Base-by-base conservation (phyloP, 2,329 filamentous ascomycete species). In the Pseudodiploospora longispora region DNA sequence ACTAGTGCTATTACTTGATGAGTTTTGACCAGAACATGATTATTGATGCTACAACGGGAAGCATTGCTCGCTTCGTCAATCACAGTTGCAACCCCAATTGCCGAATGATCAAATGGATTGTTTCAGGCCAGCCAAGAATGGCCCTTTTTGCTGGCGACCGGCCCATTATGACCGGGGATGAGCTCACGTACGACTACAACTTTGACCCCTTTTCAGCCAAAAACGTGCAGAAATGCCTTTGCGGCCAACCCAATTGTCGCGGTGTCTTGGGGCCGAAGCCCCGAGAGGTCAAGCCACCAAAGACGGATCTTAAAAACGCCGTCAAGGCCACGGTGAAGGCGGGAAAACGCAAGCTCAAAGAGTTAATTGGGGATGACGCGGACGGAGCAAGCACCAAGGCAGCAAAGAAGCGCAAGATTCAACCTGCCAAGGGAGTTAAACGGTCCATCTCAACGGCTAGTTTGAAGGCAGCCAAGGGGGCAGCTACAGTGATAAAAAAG, bases 11-110 rank as follows among this genome's bases (percentile, higher is more conserved):
- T 65, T 98, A 98, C 64, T 73, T 98, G 40, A 98, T 98, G 93
- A 89, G 88, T 44, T 96, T 97, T 61, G 90, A 97, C 60, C 89
- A 96, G 64, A 93, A 94, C 64, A 93, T 97, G 82, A 95, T 97
- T 57, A 95, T 98, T 52, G 93, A 98, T 68, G 93, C 91, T 31
- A 96, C 90, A 29, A 88, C 87, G 44, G 93, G 93, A 56, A 95
- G 87, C 52, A 95, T 97, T 65, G 91, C 93, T 57, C 85, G 93
- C 44, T 98, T 98, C 63, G 90, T 98, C 62, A 98, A 98, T 61
- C 93, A 98, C 64, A 95, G 89, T 12, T 98, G 93, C 67, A 84
- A 87, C 46, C 93, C 93, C 3, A 98, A 98, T 61, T 97, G 91
- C 66, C 81, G 85, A 50, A 97, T 98, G 90, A 88, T 95, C 58